A percentile compares a stretch with the other conserved stretches of the same genome.
Conservation (phyloP, 768 basidiomycete genomes). For the Lactarius hengduanensis region DNA sequence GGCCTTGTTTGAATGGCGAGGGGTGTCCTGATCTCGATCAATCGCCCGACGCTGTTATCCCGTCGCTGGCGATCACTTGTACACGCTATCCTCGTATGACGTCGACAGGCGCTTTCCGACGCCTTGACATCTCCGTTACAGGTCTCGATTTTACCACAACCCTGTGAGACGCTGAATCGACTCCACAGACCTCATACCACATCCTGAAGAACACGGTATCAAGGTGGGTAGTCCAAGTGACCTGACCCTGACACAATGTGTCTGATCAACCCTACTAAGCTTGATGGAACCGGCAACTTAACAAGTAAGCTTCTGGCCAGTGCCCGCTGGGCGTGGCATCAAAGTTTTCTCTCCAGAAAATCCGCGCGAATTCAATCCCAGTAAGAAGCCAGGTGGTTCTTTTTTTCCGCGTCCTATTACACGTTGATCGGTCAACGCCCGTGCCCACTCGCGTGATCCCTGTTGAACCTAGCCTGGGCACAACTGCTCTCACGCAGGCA, state of each 20-base stretch:
- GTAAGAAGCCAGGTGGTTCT: slow-evolving; percentile 12
- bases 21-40: slow-evolving; percentile 11
- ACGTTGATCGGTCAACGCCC: slow-evolving; percentile 12
- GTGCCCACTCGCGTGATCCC: slow-evolving; percentile 19
- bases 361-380: slow-evolving; percentile 11
- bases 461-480: neutral
- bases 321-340: slow-evolving; percentile 7
- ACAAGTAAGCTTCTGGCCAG: neutral
- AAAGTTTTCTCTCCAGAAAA: slow-evolving; percentile 13
- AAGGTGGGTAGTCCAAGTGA: neutral
- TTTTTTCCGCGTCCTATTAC: neutral
- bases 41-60: slow-evolving; percentile 3
- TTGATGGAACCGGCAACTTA: neutral
- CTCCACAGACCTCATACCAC: slow-evolving; percentile 1
- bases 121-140: neutral
- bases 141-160: slow-evolving; percentile 7
- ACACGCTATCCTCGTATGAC: slow-evolving; percentile 7
- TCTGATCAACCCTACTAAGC: neutral
- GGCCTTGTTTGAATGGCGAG: neutral
- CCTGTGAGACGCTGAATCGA: neutral
- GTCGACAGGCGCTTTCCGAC: neutral
- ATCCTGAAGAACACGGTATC: neutral
- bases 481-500: neutral
- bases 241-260: neutral
- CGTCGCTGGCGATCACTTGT: neutral